Base-by-base conservation (phyloP, 306 rosid genomes). In the Argentina anserina region DNA sequence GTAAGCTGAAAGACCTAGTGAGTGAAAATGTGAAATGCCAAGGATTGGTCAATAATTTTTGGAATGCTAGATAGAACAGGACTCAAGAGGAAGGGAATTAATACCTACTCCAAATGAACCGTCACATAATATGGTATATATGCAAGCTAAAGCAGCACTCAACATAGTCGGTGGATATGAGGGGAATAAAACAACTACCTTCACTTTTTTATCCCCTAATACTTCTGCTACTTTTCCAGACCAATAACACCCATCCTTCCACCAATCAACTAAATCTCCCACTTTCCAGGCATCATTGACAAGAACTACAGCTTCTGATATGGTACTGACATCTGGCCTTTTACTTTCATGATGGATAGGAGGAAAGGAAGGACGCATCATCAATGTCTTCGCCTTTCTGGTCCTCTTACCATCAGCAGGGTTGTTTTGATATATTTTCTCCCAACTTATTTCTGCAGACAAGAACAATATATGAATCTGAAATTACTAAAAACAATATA, bases 181-280 rank as follows among this genome's bases (percentile, higher is more conserved):
- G 52, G 74, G 62, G 49, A 34, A 66, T 59, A 82, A 42, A 73
- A 69, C 33, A 59, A 68, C 73, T 81, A 90, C 98, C 98, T 85
- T 40, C 76, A 85, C 74, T 58, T 76, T 79, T 33, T 70, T 86
- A 71, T 78, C 73, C 71, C 84, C 87, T 79, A 82, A 69, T 66
- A 87, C 28, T 69, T 88, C 52, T 69, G 73, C 69, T 62, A 91
- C 76, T 72, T 18, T 82, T 67, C 90, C 96, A 12, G 94, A 89
- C 98, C 98, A 93, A 85, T 81, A 81, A 67, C 97, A 93, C 64
- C 74, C 85, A 75, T 89, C 96, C 21, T 53, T 23, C 75, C 61
- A 76, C 94, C 97, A 93, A 80, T 93, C 98, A 36, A 93, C 94
- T 81, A 89, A 85, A 85, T 93, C 87, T 55, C 97, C 98, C 66